phyloP scores from a whole-genome alignment of 169 alveolate genomes.

The Miamiensis avidus region DNA sequence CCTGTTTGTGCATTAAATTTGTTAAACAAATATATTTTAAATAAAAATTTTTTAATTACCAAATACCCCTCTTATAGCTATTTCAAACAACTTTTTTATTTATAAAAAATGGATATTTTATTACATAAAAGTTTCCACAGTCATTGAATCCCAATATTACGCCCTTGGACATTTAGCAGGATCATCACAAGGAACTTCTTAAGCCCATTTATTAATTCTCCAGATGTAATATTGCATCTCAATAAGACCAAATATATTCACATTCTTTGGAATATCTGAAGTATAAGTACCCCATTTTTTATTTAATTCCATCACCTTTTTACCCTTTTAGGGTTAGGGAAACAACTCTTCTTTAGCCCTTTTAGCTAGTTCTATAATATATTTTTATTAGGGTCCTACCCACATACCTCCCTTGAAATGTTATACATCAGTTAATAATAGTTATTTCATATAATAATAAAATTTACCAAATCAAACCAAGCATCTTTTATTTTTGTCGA shows the following conservation, averaged over 20 bases:
- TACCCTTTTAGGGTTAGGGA: neutral
- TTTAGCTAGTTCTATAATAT: neutral
- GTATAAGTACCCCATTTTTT: neutral
- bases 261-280: neutral
- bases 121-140: neutral
- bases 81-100: neutral
- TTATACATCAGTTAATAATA: too few relatives aligned
- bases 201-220: neutral
- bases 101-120: too few relatives aligned
- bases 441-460: too few relatives aligned
- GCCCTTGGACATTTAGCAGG: neutral
- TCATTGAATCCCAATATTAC: neutral
- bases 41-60: neutral
- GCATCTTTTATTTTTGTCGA: neutral
- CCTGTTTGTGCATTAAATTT: neutral
- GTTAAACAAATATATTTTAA: too few relatives aligned
- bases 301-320: neutral
- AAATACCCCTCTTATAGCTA: neutral
- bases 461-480: slow-evolving; percentile 1
- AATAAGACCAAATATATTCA: neutral
- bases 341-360: neutral
- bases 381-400: neutral
- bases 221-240: neutral
- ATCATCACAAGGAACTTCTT: neutral
- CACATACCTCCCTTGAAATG: neutral